Base-by-base conservation (phyloP, 805 yeast genomes). In the Yamadazyma nakazawae region DNA sequence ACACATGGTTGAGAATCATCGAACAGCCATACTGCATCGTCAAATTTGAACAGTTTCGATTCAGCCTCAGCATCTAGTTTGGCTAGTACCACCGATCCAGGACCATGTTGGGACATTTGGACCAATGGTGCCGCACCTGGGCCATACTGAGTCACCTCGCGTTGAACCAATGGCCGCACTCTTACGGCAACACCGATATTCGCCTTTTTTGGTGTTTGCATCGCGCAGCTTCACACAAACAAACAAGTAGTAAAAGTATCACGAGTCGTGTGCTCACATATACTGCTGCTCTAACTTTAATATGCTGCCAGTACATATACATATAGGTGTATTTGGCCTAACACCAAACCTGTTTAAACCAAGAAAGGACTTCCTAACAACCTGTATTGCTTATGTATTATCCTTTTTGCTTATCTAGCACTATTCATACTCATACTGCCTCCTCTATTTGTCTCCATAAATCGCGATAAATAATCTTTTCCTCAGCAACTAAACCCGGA, bases 161-260 rank as follows among this genome's bases (percentile, higher is more conserved):
- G 54, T 5, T 59, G 51, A 9, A 68, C 52, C 13, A 66, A 54
- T 1, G 84, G 84, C 43, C 85, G 60, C 2, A 79, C 81, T 13
- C 85, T 60, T 1, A 78, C 81, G n/a, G 72, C 57, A 1, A 78
- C 82, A 45, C 72, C 71, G 30, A 78, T 74, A 17, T 43, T 36
- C 28, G 34, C 45, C 31, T 34, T 30, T 25, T 42, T 40, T 28
- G 32, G 32, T 5, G 32, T 28, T 13, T 28, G 32, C 32, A 28
- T 28, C n/a, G 32, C 32, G 32, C 4, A 5, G 4, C 10, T 28
- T 5, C 32, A 28, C 32, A 28, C 37, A 34, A 34, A 34, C 37
- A 34, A n/a, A n/a, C 11, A 34, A 5, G 19, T 17, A 34, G 19
- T 13, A 28, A 28, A 11, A 12, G 32, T 13, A 28, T 28, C 32